phyloP scores from a whole-genome alignment of 2,329 filamentous ascomycete genomes.

The Clonostachys sp. region DNA sequence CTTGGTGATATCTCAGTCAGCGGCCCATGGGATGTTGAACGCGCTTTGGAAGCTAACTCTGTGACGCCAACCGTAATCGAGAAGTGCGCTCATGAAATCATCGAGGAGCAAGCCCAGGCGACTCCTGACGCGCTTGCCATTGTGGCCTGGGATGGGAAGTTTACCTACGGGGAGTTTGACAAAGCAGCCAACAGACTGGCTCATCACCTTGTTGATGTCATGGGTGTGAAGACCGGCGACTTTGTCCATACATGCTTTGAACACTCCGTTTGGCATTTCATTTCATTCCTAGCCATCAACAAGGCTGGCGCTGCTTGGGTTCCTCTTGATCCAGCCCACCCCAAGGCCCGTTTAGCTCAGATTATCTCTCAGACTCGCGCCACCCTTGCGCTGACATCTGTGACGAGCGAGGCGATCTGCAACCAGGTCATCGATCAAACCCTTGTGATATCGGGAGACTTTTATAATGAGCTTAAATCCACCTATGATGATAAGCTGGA shows the following conservation, averaged over 20 bases:
- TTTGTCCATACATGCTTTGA: slow-evolving; percentile 17
- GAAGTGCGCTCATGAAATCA: neutral
- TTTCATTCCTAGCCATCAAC: slow-evolving; percentile 20
- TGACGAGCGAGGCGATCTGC: slow-evolving; percentile 3
- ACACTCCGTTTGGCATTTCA: slow-evolving; percentile 16
- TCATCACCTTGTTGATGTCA: slow-evolving; percentile 9
- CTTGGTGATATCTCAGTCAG: neutral
- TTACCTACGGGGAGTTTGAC: slow-evolving; percentile 14
- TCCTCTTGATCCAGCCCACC: slow-evolving; percentile 15
- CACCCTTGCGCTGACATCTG: slow-evolving; percentile 1
- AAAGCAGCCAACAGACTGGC: slow-evolving; percentile 33
- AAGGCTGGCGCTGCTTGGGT: slow-evolving; percentile 23
- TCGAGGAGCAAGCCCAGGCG: neutral
- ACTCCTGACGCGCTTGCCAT: slow-evolving; percentile 17
- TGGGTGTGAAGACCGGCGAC: slow-evolving; percentile 13
- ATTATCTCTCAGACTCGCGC: slow-evolving; percentile 3
- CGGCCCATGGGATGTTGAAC: neutral
- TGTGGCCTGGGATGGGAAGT: slow-evolving; percentile 11
- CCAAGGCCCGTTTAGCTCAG: slow-evolving; percentile 2
- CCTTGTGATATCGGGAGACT: no score
- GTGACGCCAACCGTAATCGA: neutral
- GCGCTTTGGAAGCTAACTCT: neutral
- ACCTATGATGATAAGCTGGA: neutral
- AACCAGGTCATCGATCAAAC: neutral
- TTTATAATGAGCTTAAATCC: no score